Evolutionary conservation across 2,329 filamentous ascomycete genomes (phyloP).

Genomic region (Pseudogymnoascus sp.): DNA sequence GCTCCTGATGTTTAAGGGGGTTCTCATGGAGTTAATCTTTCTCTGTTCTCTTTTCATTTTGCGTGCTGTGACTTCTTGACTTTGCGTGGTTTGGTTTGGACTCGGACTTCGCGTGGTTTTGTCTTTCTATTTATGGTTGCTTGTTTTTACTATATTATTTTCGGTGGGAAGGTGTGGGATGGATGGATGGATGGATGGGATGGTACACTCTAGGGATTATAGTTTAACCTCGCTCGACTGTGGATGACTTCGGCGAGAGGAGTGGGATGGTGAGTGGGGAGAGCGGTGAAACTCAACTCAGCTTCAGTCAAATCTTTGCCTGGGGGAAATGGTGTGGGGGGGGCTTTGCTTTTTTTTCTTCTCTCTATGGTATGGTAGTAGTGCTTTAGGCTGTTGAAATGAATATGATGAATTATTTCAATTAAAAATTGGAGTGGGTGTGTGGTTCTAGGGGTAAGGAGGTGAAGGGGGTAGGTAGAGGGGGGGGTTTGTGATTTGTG

Average conservation of each 20-base stretch:
- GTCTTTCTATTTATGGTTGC: not conserved
- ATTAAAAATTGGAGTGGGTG: too few species aligned
- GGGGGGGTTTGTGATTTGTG: not conserved
- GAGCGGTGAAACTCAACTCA: not conserved
- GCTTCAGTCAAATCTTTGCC: not conserved
- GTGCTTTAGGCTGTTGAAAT: slow-evolving; percentile 1
- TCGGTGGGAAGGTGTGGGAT: not conserved
- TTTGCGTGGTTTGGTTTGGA: not conserved
- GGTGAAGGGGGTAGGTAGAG: not conserved
- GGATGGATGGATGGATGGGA: not conserved
- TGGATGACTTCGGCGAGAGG: not conserved
- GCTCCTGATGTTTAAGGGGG: not conserved
- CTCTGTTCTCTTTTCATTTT: not conserved
- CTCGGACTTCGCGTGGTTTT: too few species aligned
- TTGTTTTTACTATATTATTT: not conserved
- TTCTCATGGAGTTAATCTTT: not conserved
- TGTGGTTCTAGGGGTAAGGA: too few species aligned
- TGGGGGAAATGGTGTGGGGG: too few species aligned
- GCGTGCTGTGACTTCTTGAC: not conserved
- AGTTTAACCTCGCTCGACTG: not conserved
- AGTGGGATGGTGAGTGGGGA: too few species aligned
- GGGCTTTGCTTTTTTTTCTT: not conserved
- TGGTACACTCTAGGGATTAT: not conserved
- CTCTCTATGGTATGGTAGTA: too few species aligned
- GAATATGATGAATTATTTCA: slow-evolving; percentile 4